A percentile compares a stretch with the other conserved stretches of the same genome.
Conservation (phyloP, 805 yeast genomes). For the Nakazawaea wyomingensis region DNA sequence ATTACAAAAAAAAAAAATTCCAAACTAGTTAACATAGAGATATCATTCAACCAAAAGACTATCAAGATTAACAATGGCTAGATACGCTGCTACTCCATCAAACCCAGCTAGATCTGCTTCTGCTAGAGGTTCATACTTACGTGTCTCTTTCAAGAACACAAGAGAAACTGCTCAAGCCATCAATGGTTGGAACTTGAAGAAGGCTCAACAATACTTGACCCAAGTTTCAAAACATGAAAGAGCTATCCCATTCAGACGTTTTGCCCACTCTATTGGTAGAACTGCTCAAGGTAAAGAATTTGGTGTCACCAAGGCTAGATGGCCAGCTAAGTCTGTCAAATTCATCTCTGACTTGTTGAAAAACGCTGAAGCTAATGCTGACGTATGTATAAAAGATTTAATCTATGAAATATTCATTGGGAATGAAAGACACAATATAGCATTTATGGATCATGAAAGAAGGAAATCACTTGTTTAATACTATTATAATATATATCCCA, state of each 20-base stretch:
- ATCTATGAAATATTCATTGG: too few relatives aligned
- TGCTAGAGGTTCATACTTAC: conserved; percentile 98
- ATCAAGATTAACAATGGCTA: conserved; percentile 63
- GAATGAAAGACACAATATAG: too few relatives aligned
- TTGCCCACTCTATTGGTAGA: conserved; percentile 94
- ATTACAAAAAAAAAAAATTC: neutral
- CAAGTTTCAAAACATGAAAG: conserved; percentile 97
- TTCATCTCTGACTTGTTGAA: conserved; percentile 89
- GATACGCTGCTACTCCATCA: conserved; percentile 99
- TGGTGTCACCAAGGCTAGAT: conserved; percentile 99
- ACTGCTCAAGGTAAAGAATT: conserved; percentile 99
- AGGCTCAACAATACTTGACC: conserved; percentile 91
- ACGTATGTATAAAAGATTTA: conserved; percentile 56
- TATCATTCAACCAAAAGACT: neutral
- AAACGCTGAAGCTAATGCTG: conserved; percentile 99
- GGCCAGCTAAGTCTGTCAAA: conserved; percentile 99
- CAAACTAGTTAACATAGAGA: neutral
- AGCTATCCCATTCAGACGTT: conserved; percentile 99
- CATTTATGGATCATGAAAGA: too few relatives aligned
- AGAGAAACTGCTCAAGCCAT: conserved; percentile 99
- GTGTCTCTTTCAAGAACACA: conserved; percentile 99
- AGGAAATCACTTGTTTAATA: too few relatives aligned
- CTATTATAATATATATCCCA: too few relatives aligned
- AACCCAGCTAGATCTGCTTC: conserved; percentile 99
- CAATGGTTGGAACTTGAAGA: conserved; percentile 95